Conservation (phyloP, 2,329 filamentous ascomycete species). For the Paracamarosporium sp. region DNA sequence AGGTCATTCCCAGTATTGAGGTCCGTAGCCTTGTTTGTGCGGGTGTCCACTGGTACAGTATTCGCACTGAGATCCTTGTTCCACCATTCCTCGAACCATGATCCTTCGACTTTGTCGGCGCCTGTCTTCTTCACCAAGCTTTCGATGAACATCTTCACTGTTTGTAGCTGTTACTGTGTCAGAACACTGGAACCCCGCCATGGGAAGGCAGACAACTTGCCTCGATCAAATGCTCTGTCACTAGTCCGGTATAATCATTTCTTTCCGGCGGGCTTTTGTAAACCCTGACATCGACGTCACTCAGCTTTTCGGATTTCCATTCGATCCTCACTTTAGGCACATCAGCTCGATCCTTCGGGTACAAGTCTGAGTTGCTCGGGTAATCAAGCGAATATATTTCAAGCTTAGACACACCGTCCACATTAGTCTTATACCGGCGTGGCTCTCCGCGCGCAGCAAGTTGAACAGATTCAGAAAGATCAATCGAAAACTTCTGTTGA, state of each 20-base stretch:
- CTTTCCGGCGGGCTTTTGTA: background rate
- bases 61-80: background rate
- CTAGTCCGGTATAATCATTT: background rate
- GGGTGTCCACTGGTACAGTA: background rate
- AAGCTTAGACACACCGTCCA: background rate
- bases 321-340: background rate
- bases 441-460: background rate
- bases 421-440: background rate
- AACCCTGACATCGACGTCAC: background rate
- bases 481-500: slow-evolving; percentile 1
- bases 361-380: background rate
- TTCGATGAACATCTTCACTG: slow-evolving; percentile 2
- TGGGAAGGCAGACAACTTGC: background rate
- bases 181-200: background rate
- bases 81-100: background rate
- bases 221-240: background rate
- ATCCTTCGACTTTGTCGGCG: background rate
- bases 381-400: background rate
- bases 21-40: background rate
- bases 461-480: slow-evolving; percentile 1
- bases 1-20: background rate
- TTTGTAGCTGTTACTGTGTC: background rate
- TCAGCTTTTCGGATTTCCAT: background rate
- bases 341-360: background rate
- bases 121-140: background rate